Conservation (phyloP, 305 asterid genomes). For the Salvia sclarea region DNA sequence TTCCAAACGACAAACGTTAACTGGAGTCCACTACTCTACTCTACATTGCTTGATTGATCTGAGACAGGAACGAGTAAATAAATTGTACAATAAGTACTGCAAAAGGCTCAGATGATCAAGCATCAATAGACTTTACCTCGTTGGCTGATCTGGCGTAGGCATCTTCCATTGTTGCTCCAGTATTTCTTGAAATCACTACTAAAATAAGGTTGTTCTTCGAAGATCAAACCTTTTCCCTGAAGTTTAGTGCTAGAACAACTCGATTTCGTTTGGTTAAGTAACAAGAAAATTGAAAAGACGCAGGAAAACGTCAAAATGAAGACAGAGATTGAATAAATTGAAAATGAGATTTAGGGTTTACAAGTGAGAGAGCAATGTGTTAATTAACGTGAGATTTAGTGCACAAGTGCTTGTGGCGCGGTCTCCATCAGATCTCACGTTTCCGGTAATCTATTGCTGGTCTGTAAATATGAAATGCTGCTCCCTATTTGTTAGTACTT, state of each 20-base stretch:
- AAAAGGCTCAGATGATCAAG: conserved; percentile 18
- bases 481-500: background rate
- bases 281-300: background rate
- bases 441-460: background rate
- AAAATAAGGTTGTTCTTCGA: background rate
- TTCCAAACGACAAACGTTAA: conserved; percentile 16
- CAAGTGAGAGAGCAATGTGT: conserved; percentile 21
- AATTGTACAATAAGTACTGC: background rate
- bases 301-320: conserved; percentile 28
- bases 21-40: background rate
- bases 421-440: conserved; percentile 17
- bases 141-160: conserved; percentile 80
- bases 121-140: conserved; percentile 48
- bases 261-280: conserved; percentile 18
- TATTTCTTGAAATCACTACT: conserved; percentile 12
- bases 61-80: background rate
- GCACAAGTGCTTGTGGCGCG: conserved; percentile 11
- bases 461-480: background rate
- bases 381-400: conserved; percentile 22
- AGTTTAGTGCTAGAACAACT: conserved; percentile 5
- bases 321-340: conserved; percentile 12
- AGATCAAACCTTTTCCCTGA: conserved; percentile 11
- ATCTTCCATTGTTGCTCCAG: conserved; percentile 60
- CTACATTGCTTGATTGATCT: conserved; percentile 26
- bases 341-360: conserved; percentile 37